phyloP scores from a whole-genome alignment of 257 asterid species.

The Solanum sparsipilum region DNA sequence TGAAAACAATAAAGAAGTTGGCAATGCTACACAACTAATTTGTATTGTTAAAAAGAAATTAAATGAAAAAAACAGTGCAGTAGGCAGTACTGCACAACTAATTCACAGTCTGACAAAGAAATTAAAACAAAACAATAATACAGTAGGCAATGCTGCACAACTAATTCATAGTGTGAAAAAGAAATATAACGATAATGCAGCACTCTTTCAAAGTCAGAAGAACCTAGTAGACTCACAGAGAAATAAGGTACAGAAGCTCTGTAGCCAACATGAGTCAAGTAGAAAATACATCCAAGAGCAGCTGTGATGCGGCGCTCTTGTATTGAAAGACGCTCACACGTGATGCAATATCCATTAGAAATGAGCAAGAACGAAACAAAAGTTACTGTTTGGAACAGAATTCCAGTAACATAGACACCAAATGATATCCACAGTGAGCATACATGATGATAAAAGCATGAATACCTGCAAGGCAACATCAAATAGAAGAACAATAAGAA shows the following conservation, averaged over 20 bases:
- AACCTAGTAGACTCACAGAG: conserved; percentile 39
- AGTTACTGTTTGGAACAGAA: conserved; percentile 54
- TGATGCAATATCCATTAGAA: conserved; percentile 78
- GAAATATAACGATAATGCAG: neutral
- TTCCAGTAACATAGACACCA: conserved; percentile 74
- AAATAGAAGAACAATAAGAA: neutral
- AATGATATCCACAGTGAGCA: conserved; percentile 94
- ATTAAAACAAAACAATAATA: neutral
- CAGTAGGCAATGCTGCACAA: neutral
- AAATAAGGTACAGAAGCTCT: conserved; percentile 78
- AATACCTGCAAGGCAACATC: conserved; percentile 39
- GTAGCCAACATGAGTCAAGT: conserved; percentile 76
- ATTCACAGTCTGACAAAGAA: neutral
- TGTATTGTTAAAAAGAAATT: neutral
- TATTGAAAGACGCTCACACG: conserved; percentile 58
- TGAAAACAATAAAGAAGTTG: neutral
- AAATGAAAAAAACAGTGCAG: neutral
- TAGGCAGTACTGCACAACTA: neutral
- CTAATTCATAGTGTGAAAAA: neutral
- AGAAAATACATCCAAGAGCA: conserved; percentile 48
- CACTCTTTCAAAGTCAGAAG: neutral
- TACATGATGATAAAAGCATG: conserved; percentile 42
- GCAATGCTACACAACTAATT: neutral
- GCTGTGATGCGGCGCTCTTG: conserved; percentile 60
- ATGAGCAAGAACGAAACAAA: conserved; percentile 62